Evolutionary conservation across 1,284 basidiomycete species (phyloP), one percentile per base, ranked within the genome.

Genomic region (Bjerkandera adusta): DNA sequence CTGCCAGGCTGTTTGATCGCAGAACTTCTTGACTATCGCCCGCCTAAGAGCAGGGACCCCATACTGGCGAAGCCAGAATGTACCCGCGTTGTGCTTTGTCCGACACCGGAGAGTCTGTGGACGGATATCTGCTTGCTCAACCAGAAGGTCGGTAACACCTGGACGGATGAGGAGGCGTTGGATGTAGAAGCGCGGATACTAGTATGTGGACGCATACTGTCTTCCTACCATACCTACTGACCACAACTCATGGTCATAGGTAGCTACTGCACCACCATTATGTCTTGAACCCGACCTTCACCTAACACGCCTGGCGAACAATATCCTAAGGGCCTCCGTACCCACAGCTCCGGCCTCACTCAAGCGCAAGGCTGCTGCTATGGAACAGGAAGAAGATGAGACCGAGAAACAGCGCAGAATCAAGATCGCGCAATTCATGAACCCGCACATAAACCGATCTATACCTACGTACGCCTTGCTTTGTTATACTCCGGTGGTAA

Each of bases 391-490:
- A 54, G 84, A 85, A 47, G 83, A 87, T 43, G 85, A 87, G 55
- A 72, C 75, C 3, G 82, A 86, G 53, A 85, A 79, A 61, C 79
- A 77, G 16, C 78, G 83, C 42, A 74, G 81, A 44, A 69, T 75
- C 22, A 88, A 88, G 71, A 78, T 91, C 44, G 74, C 85, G 70
- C 77, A 84, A 46, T 87, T 81, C 65, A 86, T 88, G 85, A 78
- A 79, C 50, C 85, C 85, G 5, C 74, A 77, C 52, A 63, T 68
- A 21, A 40, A 35, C 22, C 12, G 36, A 48, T 43, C 47, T 26
- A 21, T 53, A 11, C 54, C 45, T 24, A 58, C 42, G 61, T 51
- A 32, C 29, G 51, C 45, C 18, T 27, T n/a, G 7, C 29, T n/a
- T n/a, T n/a, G n/a, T n/a, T n/a, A n/a, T n/a, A n/a, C n/a, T n/a